Base-by-base conservation (phyloP, 495 filamentous ascomycete species). In the Penicillium taxi region DNA sequence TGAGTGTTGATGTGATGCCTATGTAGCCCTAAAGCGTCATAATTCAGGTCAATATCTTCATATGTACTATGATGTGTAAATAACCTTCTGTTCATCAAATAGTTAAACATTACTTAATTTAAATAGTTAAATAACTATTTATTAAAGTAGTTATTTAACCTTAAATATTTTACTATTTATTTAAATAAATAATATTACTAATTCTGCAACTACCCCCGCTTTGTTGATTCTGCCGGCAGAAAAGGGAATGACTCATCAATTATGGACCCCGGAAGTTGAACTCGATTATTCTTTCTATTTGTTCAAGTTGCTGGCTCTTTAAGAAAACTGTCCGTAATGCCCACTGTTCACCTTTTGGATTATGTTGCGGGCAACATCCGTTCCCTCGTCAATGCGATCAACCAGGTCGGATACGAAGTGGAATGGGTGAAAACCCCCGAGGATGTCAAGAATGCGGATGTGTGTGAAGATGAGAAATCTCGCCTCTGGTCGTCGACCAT, bases 331-430 rank as follows among this genome's bases (percentile, higher is more conserved):
- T 24, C 19, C 44, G 42, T 34, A 27, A 95, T 95, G 88, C 82
- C 88, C 23, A 89, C 74, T 11, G 91, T 96, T 37, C 82, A 98
- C 67, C 70, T 98, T 32, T 77, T 98, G 23, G 89, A 96, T 58
- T 82, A 82, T 49, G 78, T 82, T 23, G 79, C 79, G 21, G 91
- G 91, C 43, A 98, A 98, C 64, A 77, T 96, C 39, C 82, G 91
- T 33, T 94, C 87, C 30, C 73, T 98, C 48, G 88, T 87, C 55
- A 98, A 98, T 66, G 91, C 91, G 45, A 93, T 98, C 53, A 90
- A 98, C 58, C 87, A 86, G 61, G 66, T 86, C 37, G 91, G 93
- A 39, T 96, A 89, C 58, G 75, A 80, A 36, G 86, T 98, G 9
- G 84, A 91, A 69, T 96, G 90, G 91, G 71, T 98, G 44, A 84